Evolutionary conservation across 2,329 filamentous ascomycete species (phyloP).

Genomic region (Xylaria sp.): DNA sequence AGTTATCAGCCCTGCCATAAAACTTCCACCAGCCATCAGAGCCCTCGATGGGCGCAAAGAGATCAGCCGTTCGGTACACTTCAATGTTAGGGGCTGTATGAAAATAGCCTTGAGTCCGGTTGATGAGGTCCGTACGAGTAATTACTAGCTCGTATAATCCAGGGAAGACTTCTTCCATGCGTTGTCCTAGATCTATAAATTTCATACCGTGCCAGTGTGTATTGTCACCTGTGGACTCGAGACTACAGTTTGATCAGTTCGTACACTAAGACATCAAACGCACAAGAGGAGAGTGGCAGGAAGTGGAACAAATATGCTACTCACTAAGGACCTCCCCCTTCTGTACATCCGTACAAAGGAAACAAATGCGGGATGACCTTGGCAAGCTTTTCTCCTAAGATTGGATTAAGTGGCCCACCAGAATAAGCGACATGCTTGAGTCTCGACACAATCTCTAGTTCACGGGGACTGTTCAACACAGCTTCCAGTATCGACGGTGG

Average conservation of each 20-base stretch:
- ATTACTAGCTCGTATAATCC: slow-evolving; percentile 49
- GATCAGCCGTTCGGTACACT: slow-evolving; percentile 54
- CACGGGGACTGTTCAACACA: slow-evolving; percentile 39
- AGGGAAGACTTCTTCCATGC: slow-evolving; percentile 48
- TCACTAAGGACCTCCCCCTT: slow-evolving; percentile 38
- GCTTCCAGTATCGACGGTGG: slow-evolving; percentile 44
- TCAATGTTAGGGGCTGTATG: slow-evolving; percentile 53
- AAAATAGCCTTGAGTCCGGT: slow-evolving; percentile 41
- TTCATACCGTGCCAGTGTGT: slow-evolving; percentile 45
- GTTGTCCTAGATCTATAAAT: slow-evolving; percentile 47
- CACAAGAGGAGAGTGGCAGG: background rate
- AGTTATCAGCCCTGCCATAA: slow-evolving; percentile 50
- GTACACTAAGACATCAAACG: background rate
- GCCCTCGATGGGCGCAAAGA: slow-evolving; percentile 54
- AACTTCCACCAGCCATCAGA: slow-evolving; percentile 56
- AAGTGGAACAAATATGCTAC: slow-evolving; percentile 3
- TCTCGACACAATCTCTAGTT: slow-evolving; percentile 37
- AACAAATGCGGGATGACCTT: slow-evolving; percentile 41
- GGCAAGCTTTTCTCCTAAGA: slow-evolving; percentile 38
- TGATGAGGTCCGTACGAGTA: slow-evolving; percentile 43
- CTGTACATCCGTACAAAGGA: slow-evolving; percentile 43
- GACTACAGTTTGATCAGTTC: slow-evolving; percentile 15
- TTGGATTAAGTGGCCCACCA: slow-evolving; percentile 44
- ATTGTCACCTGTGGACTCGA: slow-evolving; percentile 40
- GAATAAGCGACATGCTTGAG: slow-evolving; percentile 43